Base-by-base conservation (phyloP, 495 filamentous ascomycete species). In the Podospora conica region DNA sequence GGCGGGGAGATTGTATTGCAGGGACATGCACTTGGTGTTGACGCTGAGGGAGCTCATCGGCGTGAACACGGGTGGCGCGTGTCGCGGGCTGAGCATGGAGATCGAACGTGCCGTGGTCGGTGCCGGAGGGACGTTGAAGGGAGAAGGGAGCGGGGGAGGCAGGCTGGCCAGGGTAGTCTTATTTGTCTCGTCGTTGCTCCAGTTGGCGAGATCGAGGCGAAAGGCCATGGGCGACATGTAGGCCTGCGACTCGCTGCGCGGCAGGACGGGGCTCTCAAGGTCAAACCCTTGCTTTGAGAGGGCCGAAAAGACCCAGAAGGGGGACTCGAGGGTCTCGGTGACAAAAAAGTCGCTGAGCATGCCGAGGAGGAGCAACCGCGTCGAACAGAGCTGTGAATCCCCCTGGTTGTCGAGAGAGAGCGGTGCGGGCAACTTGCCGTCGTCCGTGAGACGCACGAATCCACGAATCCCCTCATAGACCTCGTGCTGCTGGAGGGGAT, bases 281-380 rank as follows among this genome's bases (percentile, higher is more conserved):
- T 27, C 58, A 12, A 27, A 31, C 28, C 20, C 31, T 20, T 33
- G 48, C 18, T 63, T 63, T 1, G 60, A 59, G 2, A 68, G 61
- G 2, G 66, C 66, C 15, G 18, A 24, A 12, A 70, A 68, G 3
- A 70, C 2, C 69, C 69, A 71, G 24, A 68, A 60, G 0, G 69
- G 69, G 0, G 69, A 66, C 1, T 60, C n/a, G 3, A 68, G 0
- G 0, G 40, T 15, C 25, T 68, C 69, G 0, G 60, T 20, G 24
- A 65, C 63, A 18, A 71, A 66, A 21, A 71, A 71, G 53, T 71
- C 24, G 15, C 29, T 58, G 0, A 69, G 33, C 55, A 71, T 66
- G 1, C 66, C 66, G 10, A 60, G 60, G 5, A 71, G 64, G 0
- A 71, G 48, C 0, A 65, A 28, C 0, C 15, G 63, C 0, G 63